Conservation (phyloP, 208 protist genomes). For the Trypanosoma congolense region DNA sequence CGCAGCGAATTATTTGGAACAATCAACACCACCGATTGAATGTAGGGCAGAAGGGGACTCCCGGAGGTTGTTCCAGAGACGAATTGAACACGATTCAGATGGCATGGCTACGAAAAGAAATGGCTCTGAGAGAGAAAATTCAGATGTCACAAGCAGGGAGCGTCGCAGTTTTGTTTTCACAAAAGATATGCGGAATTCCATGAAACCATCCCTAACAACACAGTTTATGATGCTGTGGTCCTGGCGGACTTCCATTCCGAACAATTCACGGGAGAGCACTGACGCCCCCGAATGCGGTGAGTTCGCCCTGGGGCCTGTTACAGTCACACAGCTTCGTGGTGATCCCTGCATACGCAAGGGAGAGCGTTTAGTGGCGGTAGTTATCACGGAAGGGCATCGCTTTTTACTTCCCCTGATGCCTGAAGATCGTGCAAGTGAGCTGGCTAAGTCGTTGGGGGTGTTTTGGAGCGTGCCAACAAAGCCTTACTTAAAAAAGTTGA, state of each 20-base stretch:
- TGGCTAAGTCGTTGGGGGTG: neutral
- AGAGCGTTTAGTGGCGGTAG: conserved; percentile 30
- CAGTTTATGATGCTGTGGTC: conserved; percentile 53
- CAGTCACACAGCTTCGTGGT: conserved; percentile 21
- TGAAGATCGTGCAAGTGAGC: conserved; percentile 6
- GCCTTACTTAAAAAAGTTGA: neutral
- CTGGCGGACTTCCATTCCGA: no score
- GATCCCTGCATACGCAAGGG: conserved; percentile 12
- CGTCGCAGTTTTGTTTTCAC: conserved; percentile 10
- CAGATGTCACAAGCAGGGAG: neutral
- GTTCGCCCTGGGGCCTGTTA: conserved; percentile 3
- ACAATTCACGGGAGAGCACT: neutral
- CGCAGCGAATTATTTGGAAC: no score
- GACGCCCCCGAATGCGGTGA: neutral
- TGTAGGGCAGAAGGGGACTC: no score
- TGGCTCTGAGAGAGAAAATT: no score
- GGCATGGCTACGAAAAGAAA: no score
- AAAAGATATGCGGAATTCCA: conserved; percentile 22
- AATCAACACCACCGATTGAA: no score
- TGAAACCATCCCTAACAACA: conserved; percentile 34
- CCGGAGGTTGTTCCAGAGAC: no score
- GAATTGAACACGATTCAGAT: no score
- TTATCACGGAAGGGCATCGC: conserved; percentile 39
- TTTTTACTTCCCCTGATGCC: conserved; percentile 24
- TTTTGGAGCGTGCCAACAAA: conserved; percentile 24